Base-by-base conservation (phyloP, 163 green algal genomes). In the Picocystis sp. region DNA sequence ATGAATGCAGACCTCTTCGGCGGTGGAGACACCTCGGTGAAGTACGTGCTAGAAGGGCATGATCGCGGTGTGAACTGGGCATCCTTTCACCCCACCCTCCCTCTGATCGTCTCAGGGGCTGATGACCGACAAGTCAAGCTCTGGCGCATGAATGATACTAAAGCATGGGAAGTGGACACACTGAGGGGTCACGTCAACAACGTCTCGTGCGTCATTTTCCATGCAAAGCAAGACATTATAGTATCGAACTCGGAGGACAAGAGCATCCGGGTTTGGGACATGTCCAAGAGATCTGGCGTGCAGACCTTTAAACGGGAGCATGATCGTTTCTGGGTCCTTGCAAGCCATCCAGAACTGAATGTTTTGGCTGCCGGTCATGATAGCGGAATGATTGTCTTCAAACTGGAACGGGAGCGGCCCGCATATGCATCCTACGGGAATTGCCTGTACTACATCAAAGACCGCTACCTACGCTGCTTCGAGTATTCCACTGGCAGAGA, bases 311-410 rank as follows among this genome's bases (percentile, higher is more conserved):
- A 23, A 45, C 68, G 84, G 11, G 84, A 93, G 76, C 80, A 92
- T 61, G 84, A 95, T 73, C 59, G n/a, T 38, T 95, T 95, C 77
- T 95, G 84, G 86, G 96, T 99, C 67, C 79, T 99, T 25, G 67
- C 82, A 25, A 86, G 81, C 8, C 91, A 99, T 73, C 89, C 90
- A 0, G 82, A 95, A 57, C 81, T 98, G 68, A 99, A 99, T 78
- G 79, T 99, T 41, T 73, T 99, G 46, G 91, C 91, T 3, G 91
- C 91, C 2, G 91, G 91, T 9, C 89, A 97, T 62, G 89, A 96
- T 73, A 93, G 80, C 52, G 90, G 90, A 57, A 99, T 99, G 90
- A 92, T 97, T 42, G 90, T 99, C 34, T 99, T 99, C 78, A 99
- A 99, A 79, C 75, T 99, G 55, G 90, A 97, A 76, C 76, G 91